These are phyloP conservation scores for Candida vartiovaarae DNA, from an alignment of 805 yeast species.

Conservation along the genomic window DNA sequence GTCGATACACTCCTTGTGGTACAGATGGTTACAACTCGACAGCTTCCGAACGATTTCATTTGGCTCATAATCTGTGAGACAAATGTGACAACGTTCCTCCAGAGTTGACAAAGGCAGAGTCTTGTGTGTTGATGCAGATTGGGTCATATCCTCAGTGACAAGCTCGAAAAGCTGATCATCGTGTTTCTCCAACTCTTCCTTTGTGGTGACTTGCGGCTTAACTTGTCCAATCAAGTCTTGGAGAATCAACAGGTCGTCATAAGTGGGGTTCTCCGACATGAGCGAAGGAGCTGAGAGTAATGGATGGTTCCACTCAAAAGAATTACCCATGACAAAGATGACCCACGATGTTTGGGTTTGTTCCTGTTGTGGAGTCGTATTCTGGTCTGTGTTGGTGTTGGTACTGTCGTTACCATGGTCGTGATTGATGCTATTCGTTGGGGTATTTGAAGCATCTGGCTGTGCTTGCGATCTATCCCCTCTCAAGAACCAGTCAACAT, in stretches of 20 bases:
- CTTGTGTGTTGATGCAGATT: background rate
- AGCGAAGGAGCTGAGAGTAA: conserved; percentile 40
- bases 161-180: conserved; percentile 27
- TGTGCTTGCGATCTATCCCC: background rate
- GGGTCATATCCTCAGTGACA: background rate
- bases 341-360: conserved; percentile 43
- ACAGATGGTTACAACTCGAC: conserved; percentile 39
- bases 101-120: background rate
- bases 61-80: conserved; percentile 40
- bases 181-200: conserved; percentile 34
- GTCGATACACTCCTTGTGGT: conserved; percentile 52
- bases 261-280: conserved; percentile 41
- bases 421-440: background rate
- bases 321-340: conserved; percentile 55
- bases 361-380: conserved; percentile 3
- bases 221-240: conserved; percentile 42
- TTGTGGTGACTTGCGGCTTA: conserved; percentile 36
- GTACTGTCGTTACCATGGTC: background rate
- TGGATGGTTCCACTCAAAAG: conserved; percentile 43
- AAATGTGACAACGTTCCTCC: conserved; percentile 37
- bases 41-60: conserved; percentile 42
- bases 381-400: background rate
- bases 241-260: conserved; percentile 41
- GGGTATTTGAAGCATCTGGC: background rate
- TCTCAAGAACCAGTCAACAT: conserved; percentile 12